Conservation (phyloP, 148 eudicot species). For the Tetragonia tetragonoides region DNA sequence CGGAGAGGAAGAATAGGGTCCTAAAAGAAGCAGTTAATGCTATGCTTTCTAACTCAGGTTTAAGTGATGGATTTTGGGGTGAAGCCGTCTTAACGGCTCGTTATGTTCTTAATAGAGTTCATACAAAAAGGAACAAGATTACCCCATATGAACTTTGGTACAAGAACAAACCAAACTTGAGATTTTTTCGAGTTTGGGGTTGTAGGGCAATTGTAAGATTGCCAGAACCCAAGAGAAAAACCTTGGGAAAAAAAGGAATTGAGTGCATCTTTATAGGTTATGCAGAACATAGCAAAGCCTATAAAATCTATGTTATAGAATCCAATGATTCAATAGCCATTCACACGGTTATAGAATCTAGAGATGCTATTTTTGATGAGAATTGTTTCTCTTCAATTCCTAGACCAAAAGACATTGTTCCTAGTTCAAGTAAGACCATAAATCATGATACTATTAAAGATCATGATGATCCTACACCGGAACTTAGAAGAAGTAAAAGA, state of each 20-base stretch:
- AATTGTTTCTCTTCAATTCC: no score
- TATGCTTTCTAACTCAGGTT: constrained; percentile 21
- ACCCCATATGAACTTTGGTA: constrained; percentile 24
- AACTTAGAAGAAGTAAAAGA: neutral
- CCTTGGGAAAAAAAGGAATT: constrained; percentile 11
- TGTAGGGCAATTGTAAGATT: constrained; percentile 21
- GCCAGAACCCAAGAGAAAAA: constrained; percentile 9
- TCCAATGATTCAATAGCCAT: constrained; percentile 11
- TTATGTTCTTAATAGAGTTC: constrained; percentile 17
- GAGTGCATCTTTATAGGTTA: neutral
- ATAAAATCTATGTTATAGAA: constrained; percentile 11
- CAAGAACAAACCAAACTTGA: constrained; percentile 16
- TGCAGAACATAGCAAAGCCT: neutral
- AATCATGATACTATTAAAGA: no score
- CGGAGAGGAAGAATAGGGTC: constrained; percentile 7
- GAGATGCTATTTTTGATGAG: constrained; percentile 21
- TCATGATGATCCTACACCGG: neutral
- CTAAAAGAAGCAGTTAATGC: constrained; percentile 20
- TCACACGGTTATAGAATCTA: constrained; percentile 9
- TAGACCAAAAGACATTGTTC: no score
- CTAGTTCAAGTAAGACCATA: no score
- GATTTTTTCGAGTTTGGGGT: constrained; percentile 15
- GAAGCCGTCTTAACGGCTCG: constrained; percentile 23
- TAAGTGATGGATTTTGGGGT: constrained; percentile 25
- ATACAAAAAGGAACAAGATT: neutral